phyloP scores from a whole-genome alignment of 495 filamentous ascomycete species.

The Lasiosphaeria miniovina region DNA sequence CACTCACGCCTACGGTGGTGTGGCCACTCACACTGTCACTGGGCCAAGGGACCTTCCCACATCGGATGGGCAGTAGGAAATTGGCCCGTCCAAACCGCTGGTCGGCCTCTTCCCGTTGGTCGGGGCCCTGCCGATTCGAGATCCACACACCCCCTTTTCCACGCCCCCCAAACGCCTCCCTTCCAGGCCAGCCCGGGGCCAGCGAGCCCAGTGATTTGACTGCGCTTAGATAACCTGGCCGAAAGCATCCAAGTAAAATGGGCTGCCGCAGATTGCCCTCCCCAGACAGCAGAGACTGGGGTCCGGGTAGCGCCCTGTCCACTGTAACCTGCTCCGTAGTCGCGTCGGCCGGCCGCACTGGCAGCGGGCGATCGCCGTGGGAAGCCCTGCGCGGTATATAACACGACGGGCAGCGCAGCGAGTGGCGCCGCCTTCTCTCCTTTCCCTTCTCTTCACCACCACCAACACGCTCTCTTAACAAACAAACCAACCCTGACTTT shows the following conservation, averaged over 20 bases:
- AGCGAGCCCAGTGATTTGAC: background rate
- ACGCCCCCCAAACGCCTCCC: background rate
- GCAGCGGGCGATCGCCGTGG: background rate
- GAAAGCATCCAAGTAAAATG: background rate
- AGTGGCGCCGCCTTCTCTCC: slow-evolving; percentile 19
- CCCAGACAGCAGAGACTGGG: background rate
- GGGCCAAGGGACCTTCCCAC: background rate
- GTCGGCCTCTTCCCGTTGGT: background rate
- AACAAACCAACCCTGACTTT: slow-evolving; percentile 47
- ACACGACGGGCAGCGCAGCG: slow-evolving; percentile 25
- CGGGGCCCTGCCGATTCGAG: slow-evolving; percentile 3
- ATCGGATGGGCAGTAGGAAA: background rate
- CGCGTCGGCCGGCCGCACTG: background rate
- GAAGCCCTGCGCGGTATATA: slow-evolving; percentile 34
- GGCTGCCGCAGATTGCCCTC: slow-evolving; percentile 9
- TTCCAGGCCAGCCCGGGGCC: background rate
- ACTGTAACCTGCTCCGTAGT: background rate
- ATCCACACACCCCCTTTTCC: slow-evolving; percentile 21
- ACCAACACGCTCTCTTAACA: slow-evolving; percentile 38
- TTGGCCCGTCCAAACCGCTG: background rate
- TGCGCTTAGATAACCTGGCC: background rate
- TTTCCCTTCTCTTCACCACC: slow-evolving; percentile 39
- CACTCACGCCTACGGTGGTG: background rate
- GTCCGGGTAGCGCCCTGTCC: background rate
- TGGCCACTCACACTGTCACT: background rate